Evolutionary conservation across 1,284 basidiomycete genomes (phyloP), one percentile per base, ranked within the genome.

Genomic region (Mycosarcoma mackinlayi): DNA sequence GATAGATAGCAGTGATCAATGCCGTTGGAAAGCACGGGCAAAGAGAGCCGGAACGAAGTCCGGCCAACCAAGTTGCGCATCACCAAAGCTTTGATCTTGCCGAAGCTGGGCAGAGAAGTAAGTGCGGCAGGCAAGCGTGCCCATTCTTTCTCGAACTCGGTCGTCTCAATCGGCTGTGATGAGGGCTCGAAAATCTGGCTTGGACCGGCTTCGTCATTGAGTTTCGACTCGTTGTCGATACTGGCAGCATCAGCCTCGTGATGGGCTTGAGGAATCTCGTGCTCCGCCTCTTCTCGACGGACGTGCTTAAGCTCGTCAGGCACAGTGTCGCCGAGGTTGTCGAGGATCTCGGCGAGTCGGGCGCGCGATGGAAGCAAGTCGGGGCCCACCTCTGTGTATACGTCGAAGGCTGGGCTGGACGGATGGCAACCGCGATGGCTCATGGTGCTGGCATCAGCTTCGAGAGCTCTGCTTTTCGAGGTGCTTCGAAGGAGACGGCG

Each of bases 71-170:
- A 41, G 38, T 57, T 49, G 38, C 41, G 38, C 35, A 50, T 24
- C 28, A 68, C 54, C 31, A 62, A 39, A 25, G 53, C 31, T 28
- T 58, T 57, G 35, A 68, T 34, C 16, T 39, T 50, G 37, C 48
- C 4, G 16, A 34, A 62, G 50, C 49, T 51, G n/a, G 50, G 40
- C 21, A 57, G 27, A 1, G 59, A n/a, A 2, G 50, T 44, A 21
- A 68, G 45, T 37, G 65, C 59, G 2, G 51, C n/a, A 1, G 65
- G 55, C 18, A 68, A 28, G 28, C 46, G 41, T n/a, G 46, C 54
- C 65, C 65, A 68, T 13, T 48, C 49, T 19, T 24, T 31, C 21
- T 66, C 63, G 30, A 66, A 60, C 10, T 66, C 56, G 33, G 46
- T 54, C 9, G 39, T 18, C 9, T 42, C 41, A 19, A 41, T 18